phyloP scores from a whole-genome alignment of 768 basidiomycete species.

The Boletus subparvulus region DNA sequence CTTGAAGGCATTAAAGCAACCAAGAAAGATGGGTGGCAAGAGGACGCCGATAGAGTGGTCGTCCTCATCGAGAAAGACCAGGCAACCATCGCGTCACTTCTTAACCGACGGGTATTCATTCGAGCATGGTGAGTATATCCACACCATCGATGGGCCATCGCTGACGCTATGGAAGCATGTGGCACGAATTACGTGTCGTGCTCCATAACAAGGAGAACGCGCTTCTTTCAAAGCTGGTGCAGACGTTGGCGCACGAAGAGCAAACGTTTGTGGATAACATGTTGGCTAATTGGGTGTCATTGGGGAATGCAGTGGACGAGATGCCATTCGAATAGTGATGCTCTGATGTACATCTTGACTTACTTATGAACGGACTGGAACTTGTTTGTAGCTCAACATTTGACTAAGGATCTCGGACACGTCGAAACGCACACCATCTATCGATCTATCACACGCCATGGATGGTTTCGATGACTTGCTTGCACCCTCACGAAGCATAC shows the following conservation, averaged over 20 bases:
- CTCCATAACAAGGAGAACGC: conserved; percentile 89
- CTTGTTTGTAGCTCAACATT: conserved; percentile 6
- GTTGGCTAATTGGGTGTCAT: conserved; percentile 69
- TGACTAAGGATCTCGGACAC: background rate
- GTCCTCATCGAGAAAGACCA: conserved; percentile 83
- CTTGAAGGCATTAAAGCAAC: conserved; percentile 69
- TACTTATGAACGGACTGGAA: conserved; percentile 3
- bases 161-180: conserved; percentile 57
- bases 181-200: conserved; percentile 93
- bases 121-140: conserved; percentile 66
- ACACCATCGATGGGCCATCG: background rate
- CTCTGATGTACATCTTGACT: conserved; percentile 16
- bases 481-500: conserved; percentile 52
- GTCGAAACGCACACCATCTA: background rate
- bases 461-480: conserved; percentile 80
- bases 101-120: conserved; percentile 83
- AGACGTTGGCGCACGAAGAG: conserved; percentile 74
- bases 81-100: conserved; percentile 67
- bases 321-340: conserved; percentile 81
- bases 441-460: conserved; percentile 40
- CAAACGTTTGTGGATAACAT: conserved; percentile 63
- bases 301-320: conserved; percentile 64
- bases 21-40: conserved; percentile 82
- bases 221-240: conserved; percentile 69
- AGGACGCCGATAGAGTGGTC: conserved; percentile 76